Percentiles rank a stretch among this genome's conserved stretches.
phyloP scores from a whole-genome alignment of 2,329 filamentous ascomycete genomes.

The Aspergillus japonicus region DNA sequence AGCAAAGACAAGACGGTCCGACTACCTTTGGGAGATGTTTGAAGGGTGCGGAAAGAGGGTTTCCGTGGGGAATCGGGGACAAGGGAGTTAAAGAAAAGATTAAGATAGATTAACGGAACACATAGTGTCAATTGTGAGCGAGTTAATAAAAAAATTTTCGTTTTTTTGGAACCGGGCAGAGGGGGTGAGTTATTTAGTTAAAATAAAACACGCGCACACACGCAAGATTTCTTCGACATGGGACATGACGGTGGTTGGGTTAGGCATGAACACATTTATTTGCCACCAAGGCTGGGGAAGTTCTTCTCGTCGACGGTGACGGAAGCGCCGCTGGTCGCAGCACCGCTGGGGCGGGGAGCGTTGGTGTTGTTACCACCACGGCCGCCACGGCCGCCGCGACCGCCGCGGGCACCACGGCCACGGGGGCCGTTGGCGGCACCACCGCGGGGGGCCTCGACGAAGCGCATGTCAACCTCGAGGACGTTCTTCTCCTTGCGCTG shows the following conservation, averaged over 20 bases:
- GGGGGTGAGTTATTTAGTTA: neutral
- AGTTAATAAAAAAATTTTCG: no score
- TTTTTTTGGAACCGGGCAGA: no score
- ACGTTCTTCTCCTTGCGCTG: slow-evolving; percentile 89
- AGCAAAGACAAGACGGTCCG: slow-evolving; percentile 5
- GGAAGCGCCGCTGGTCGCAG: slow-evolving; percentile 27
- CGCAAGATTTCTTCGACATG: neutral
- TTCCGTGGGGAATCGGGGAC: no score
- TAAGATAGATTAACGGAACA: no score
- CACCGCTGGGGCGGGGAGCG: slow-evolving; percentile 22
- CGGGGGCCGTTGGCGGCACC: slow-evolving; percentile 35
- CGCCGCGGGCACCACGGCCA: slow-evolving; percentile 39
- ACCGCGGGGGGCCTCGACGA: slow-evolving; percentile 60
- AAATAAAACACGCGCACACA: neutral
- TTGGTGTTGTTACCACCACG: slow-evolving; percentile 26
- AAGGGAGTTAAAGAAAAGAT: no score
- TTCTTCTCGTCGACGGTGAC: slow-evolving; percentile 47
- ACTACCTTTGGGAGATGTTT: neutral
- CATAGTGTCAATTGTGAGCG: no score
- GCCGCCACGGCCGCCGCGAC: slow-evolving; percentile 17
- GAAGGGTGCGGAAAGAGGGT: no score
- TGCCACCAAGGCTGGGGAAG: slow-evolving; percentile 46
- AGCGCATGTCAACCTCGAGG: slow-evolving; percentile 84
- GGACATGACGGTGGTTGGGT: neutral
- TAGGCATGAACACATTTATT: slow-evolving; percentile 26